phyloP scores from a whole-genome alignment of 345 rosid genomes.

The Noccaea bulbosa region DNA sequence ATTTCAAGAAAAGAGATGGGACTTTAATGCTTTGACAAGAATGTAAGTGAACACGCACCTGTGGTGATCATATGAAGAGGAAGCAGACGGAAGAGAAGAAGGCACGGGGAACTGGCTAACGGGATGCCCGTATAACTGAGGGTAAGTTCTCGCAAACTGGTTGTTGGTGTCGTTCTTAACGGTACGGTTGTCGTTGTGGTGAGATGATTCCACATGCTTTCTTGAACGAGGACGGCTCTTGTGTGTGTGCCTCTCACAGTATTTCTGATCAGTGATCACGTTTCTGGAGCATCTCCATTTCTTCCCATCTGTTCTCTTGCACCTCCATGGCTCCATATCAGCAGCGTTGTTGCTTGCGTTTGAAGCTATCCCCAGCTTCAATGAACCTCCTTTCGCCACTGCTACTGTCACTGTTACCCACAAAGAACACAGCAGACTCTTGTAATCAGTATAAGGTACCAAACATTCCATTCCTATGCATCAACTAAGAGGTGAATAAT shows the following conservation, averaged over 20 bases:
- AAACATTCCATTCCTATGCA: not conserved
- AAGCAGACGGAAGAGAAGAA: constrained; percentile 40
- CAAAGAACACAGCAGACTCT: constrained; percentile 14
- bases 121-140: constrained; percentile 44
- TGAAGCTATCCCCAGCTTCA: constrained; percentile 46
- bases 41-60: constrained; percentile 49
- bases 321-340: constrained; percentile 79
- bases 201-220: constrained; percentile 89
- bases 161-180: constrained; percentile 26
- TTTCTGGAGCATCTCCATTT: constrained; percentile 95
- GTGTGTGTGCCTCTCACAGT: constrained; percentile 88
- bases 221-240: constrained; percentile 98
- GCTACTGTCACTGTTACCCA: constrained; percentile 30
- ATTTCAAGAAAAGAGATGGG: not conserved
- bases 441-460: constrained; percentile 3
- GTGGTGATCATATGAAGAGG: constrained; percentile 53
- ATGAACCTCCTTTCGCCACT: constrained; percentile 33
- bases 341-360: constrained; percentile 34
- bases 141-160: constrained; percentile 33
- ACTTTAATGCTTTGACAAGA: not conserved
- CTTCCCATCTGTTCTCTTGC: constrained; percentile 89
- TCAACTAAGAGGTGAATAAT: not conserved
- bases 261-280: constrained; percentile 79
- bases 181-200: constrained; percentile 49
- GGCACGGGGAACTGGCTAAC: constrained; percentile 35